Evolutionary conservation across 805 yeast genomes (phyloP).

Genomic region (Tetrapisispora iriomotensis): DNA sequence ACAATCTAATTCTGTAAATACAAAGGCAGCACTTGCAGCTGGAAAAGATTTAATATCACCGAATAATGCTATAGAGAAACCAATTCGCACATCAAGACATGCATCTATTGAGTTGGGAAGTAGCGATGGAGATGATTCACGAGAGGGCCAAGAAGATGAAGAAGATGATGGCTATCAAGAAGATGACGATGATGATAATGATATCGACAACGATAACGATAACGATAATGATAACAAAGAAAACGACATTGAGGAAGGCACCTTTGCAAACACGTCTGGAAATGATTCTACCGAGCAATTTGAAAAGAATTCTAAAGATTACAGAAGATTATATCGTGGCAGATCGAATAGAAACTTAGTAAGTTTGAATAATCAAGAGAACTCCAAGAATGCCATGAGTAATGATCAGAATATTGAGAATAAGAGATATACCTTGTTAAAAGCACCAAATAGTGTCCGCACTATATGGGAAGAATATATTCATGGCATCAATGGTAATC

Average conservation of each 20-base stretch:
- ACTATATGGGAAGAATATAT: slow-evolving; percentile 34
- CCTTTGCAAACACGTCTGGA: neutral
- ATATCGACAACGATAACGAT: slow-evolving; percentile 12
- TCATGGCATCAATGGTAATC: slow-evolving; percentile 33
- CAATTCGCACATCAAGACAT: neutral
- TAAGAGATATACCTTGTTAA: slow-evolving; percentile 19
- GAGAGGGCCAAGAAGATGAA: slow-evolving; percentile 1
- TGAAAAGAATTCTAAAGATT: neutral
- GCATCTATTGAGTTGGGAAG: neutral
- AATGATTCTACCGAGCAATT: neutral
- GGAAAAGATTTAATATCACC: neutral
- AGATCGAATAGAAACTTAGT: neutral
- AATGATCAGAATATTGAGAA: neutral
- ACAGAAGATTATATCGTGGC: slow-evolving; percentile 1
- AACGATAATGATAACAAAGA: slow-evolving; percentile 8
- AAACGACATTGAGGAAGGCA: slow-evolving; percentile 2
- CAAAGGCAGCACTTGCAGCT: neutral
- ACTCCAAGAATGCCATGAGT: neutral
- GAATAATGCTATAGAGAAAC: no score
- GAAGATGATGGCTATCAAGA: slow-evolving; percentile 13
- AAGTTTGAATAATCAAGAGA: neutral
- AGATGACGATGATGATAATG: slow-evolving; percentile 12
- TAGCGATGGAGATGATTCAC: slow-evolving; percentile 5
- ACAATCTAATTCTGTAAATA: neutral
- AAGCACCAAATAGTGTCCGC: slow-evolving; percentile 28